A percentile compares a stretch with the other conserved stretches of the same genome.
phyloP scores from a whole-genome alignment of 75 land plant genomes.

The Pinus taeda region DNA sequence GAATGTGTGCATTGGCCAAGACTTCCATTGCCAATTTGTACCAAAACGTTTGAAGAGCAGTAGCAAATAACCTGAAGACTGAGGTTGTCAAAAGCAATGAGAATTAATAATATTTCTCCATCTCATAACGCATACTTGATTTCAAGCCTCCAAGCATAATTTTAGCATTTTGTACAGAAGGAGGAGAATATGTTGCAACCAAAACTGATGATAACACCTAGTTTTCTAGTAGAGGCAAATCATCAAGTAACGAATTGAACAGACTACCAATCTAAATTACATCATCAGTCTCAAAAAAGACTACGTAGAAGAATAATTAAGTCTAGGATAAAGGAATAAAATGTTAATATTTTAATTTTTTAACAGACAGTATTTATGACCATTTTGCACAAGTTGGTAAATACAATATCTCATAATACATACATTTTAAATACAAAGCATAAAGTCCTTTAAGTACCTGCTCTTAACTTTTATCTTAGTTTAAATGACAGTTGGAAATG shows the following conservation, averaged over 20 bases:
- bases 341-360: no score
- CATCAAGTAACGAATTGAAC: slow-evolving; percentile 48
- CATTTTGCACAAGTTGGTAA: no score
- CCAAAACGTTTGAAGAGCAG: not conserved
- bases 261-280: slow-evolving; percentile 46
- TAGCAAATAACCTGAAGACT: slow-evolving; percentile 64
- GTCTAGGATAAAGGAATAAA: no score
- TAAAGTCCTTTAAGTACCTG: no score
- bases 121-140: slow-evolving; percentile 34
- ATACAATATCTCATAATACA: no score
- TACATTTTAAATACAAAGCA: no score
- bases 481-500: no score
- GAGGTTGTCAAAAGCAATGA: slow-evolving; percentile 34
- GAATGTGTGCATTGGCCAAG: not conserved
- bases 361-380: no score
- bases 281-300: not conserved
- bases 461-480: no score
- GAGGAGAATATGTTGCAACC: not conserved
- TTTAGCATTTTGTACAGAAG: slow-evolving; percentile 48
- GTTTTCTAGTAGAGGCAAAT: no score
- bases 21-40: not conserved
- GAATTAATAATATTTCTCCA: not conserved
- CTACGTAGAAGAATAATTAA: not conserved
- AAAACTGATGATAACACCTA: no score
- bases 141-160: slow-evolving; percentile 42